Conservation (phyloP, 225 moss, liverwort and hornwort species). For the Pseudoscleropodium purum region DNA sequence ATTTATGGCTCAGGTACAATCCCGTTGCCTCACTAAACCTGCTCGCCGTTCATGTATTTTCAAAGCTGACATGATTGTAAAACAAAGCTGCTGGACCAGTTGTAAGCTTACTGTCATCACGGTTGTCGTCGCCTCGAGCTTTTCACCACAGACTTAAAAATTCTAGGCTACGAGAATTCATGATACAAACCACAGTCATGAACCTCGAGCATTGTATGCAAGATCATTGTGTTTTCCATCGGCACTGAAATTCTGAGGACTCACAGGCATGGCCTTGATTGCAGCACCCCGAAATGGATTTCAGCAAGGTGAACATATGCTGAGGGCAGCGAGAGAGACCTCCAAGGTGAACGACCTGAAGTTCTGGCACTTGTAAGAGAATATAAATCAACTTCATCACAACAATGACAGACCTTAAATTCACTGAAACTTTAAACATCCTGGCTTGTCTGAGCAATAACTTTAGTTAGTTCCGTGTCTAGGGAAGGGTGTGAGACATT, state of each 20-base stretch:
- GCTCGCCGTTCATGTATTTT: not conserved
- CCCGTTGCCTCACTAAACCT: not conserved
- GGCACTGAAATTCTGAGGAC: not conserved
- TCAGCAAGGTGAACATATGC: slow-evolving; percentile 61
- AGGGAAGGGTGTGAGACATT: too few species aligned
- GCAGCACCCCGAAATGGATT: slow-evolving; percentile 83
- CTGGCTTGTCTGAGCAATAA: not conserved
- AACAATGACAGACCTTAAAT: not conserved
- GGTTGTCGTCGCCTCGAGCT: not conserved
- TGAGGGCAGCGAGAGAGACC: not conserved
- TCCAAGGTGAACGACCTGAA: not conserved
- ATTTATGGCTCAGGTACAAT: slow-evolving; percentile 61
- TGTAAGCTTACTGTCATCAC: too few species aligned
- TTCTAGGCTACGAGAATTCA: not conserved
- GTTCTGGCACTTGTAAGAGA: not conserved
- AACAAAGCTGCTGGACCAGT: not conserved
- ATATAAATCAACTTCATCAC: not conserved
- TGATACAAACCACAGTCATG: not conserved
- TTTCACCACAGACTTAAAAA: not conserved
- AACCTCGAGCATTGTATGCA: not conserved
- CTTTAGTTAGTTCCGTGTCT: not conserved
- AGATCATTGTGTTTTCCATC: not conserved
- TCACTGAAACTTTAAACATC: not conserved
- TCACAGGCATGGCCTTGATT: not conserved
- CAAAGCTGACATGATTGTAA: not conserved